Evolutionary conservation across 1,284 basidiomycete genomes (phyloP).

Genomic region (Moesziomyces sp.): DNA sequence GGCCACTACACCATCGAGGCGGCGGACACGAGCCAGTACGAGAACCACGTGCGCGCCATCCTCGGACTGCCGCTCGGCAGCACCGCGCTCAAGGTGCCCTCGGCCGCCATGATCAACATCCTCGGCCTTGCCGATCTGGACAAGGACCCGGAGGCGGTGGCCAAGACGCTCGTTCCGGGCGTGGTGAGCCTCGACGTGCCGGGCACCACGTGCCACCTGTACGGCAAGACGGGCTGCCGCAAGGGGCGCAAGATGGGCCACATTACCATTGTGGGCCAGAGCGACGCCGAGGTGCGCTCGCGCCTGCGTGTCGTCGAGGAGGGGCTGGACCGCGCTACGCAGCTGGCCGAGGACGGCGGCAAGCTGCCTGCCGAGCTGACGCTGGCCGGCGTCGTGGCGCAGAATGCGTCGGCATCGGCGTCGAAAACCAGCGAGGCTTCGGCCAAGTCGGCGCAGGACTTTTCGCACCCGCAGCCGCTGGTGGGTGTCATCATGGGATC

Average conservation of each 20-base stretch:
- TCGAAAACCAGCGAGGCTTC: conserved; percentile 59
- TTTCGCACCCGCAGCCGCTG: conserved; percentile 76
- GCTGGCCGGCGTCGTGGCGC: conserved; percentile 41
- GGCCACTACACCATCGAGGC: conserved; percentile 99
- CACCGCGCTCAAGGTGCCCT: conserved; percentile 85
- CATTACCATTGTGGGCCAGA: conserved; percentile 86
- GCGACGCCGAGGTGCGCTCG: conserved; percentile 79
- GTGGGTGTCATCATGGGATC: conserved; percentile 98
- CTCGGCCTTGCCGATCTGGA: conserved; percentile 71
- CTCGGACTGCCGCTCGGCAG: conserved; percentile 89
- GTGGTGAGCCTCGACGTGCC: conserved; percentile 71
- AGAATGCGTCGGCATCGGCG: conserved; percentile 13
- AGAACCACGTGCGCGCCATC: conserved; percentile 97
- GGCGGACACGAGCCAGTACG: conserved; percentile 94
- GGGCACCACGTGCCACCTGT: conserved; percentile 87
- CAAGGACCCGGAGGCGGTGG: conserved; percentile 59
- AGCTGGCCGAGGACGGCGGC: conserved; percentile 46
- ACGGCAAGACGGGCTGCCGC: conserved; percentile 89
- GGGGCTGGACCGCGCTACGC: conserved; percentile 59
- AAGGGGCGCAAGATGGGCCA: conserved; percentile 98
- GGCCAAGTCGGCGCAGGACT: conserved; percentile 67
- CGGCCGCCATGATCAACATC: conserved; percentile 93
- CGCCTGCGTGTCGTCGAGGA: conserved; percentile 67
- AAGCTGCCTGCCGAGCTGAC: conserved; percentile 47
- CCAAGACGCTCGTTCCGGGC: conserved; percentile 63